A percentile compares a stretch with the other conserved stretches of the same genome.
Evolutionary conservation across 352 stramenopile genomes (phyloP).

Genomic region (Detonula confervacea): DNA sequence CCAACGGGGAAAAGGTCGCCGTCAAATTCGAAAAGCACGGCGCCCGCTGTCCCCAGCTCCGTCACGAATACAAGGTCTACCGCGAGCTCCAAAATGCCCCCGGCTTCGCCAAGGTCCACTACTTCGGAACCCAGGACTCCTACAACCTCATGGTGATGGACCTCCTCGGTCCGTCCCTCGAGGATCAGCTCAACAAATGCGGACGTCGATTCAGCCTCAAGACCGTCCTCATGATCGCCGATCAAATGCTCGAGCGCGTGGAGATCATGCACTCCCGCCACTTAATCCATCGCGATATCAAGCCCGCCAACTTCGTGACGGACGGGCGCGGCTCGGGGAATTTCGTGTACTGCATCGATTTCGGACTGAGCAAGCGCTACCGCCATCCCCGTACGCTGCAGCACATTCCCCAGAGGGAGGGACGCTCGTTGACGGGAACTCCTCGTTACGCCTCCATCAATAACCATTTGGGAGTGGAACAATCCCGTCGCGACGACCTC

Average conservation of each 20-base stretch:
- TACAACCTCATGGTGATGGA: conserved; percentile 91
- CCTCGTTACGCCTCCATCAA: conserved; percentile 98
- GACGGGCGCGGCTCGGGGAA: conserved; percentile 85
- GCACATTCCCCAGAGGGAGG: conserved; percentile 93
- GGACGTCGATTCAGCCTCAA: conserved; percentile 92
- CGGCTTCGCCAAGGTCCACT: conserved; percentile 86
- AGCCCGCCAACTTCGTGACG: conserved; percentile 94
- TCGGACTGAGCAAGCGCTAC: conserved; percentile 92
- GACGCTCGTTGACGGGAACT: conserved; percentile 92
- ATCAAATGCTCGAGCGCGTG: conserved; percentile 92
- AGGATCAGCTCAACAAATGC: conserved; percentile 88
- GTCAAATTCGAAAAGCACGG: conserved; percentile 91
- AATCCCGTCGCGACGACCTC: conserved; percentile 96
- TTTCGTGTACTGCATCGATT: conserved; percentile 93
- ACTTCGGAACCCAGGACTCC: conserved; percentile 88
- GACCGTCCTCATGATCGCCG: conserved; percentile 94
- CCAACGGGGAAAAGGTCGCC: conserved; percentile 86
- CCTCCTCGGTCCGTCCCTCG: conserved; percentile 86
- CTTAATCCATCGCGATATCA: conserved; percentile 95
- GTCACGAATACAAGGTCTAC: conserved; percentile 99
- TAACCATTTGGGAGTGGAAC: conserved; percentile 98
- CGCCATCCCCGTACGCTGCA: conserved; percentile 91
- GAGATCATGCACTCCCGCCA: conserved; percentile 91
- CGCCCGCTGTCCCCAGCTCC: conserved; percentile 94
- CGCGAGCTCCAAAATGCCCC: conserved; percentile 94